These are phyloP conservation scores for Pseudoperonospora humuli DNA, from an alignment of 352 stramenopile species.

Conservation along the genomic window DNA sequence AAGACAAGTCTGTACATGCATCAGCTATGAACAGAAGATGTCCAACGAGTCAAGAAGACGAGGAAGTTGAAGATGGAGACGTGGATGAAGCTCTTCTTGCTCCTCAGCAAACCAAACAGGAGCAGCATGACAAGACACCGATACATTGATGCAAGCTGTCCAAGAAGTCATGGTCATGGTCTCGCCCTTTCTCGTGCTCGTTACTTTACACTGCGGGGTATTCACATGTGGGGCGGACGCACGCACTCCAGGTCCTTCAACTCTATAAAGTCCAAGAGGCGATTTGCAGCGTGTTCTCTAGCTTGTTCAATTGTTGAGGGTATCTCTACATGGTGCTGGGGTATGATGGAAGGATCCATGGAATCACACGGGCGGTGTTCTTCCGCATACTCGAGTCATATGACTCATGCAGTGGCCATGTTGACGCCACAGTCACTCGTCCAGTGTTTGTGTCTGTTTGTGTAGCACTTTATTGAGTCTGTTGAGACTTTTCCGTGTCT, in stretches of 20 bases:
- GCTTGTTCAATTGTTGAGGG: slow-evolving; percentile 77
- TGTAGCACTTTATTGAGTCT: slow-evolving; percentile 35
- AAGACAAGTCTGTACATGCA: too few species aligned
- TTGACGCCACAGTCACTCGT: too few species aligned
- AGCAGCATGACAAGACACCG: not conserved
- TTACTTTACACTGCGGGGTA: slow-evolving; percentile 75
- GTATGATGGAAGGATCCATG: slow-evolving; percentile 31
- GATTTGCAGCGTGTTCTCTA: slow-evolving; percentile 74
- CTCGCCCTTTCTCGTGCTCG: slow-evolving; percentile 46
- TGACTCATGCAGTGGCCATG: not conserved
- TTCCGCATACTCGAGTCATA: slow-evolving; percentile 58
- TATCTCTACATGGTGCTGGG: slow-evolving; percentile 80
- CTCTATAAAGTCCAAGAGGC: slow-evolving; percentile 68
- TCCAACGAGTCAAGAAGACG: not conserved
- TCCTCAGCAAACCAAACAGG: too few species aligned
- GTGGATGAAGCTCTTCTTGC: not conserved
- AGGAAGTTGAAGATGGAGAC: slow-evolving; percentile 16
- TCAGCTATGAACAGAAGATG: too few species aligned
- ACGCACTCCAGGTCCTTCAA: slow-evolving; percentile 79
- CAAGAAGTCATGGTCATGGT: slow-evolving; percentile 63
- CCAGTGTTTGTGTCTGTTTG: not conserved
- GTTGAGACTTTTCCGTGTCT: slow-evolving; percentile 38
- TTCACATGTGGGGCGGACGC: slow-evolving; percentile 56
- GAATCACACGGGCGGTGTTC: slow-evolving; percentile 38
- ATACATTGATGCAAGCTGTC: slow-evolving; percentile 22